Evolutionary conservation across 768 basidiomycete genomes (phyloP).

Genomic region (Mycena rosella): DNA sequence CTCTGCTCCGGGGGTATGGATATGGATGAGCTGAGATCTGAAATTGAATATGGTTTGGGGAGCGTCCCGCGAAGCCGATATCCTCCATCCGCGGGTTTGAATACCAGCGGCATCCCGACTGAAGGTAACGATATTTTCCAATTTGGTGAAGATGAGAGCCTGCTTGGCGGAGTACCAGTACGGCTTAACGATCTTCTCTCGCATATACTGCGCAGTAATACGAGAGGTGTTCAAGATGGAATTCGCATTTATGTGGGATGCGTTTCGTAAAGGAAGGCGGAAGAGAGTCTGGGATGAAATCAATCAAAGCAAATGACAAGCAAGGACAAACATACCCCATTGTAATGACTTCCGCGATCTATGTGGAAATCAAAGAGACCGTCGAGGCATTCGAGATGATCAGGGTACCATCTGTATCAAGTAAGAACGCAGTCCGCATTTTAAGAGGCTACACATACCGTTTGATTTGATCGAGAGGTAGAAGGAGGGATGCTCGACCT

Average conservation of each 20-base stretch:
- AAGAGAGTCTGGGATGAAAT: slow-evolving; percentile 56
- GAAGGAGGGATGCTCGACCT: slow-evolving; percentile 46
- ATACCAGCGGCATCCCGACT: slow-evolving; percentile 38
- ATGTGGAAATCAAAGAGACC: slow-evolving; percentile 57
- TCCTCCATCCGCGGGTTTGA: slow-evolving; percentile 39
- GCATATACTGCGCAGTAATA: slow-evolving; percentile 38
- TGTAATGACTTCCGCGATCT: slow-evolving; percentile 43
- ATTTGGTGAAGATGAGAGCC: slow-evolving; percentile 57
- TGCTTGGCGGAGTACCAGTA: slow-evolving; percentile 49
- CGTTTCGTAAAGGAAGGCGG: slow-evolving; percentile 56
- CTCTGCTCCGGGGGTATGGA: slow-evolving; percentile 1
- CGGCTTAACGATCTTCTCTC: slow-evolving; percentile 44
- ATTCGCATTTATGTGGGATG: slow-evolving; percentile 39
- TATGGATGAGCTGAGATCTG: slow-evolving; percentile 29
- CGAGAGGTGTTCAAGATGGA: slow-evolving; percentile 42
- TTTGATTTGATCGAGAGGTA: slow-evolving; percentile 51
- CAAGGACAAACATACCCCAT: slow-evolving; percentile 52
- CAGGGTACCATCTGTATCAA: slow-evolving; percentile 53
- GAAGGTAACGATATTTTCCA: slow-evolving; percentile 46
- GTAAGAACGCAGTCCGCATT: background rate
- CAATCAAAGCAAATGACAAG: slow-evolving; percentile 9
- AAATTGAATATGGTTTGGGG: slow-evolving; percentile 24
- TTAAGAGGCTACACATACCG: slow-evolving; percentile 40
- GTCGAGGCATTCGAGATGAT: slow-evolving; percentile 54
- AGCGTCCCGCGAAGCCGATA: slow-evolving; percentile 39